Percentiles rank a stretch among this genome's conserved stretches.
phyloP scores from a whole-genome alignment of 2,329 filamentous ascomycete species.

The Colletotrichum eleusines region DNA sequence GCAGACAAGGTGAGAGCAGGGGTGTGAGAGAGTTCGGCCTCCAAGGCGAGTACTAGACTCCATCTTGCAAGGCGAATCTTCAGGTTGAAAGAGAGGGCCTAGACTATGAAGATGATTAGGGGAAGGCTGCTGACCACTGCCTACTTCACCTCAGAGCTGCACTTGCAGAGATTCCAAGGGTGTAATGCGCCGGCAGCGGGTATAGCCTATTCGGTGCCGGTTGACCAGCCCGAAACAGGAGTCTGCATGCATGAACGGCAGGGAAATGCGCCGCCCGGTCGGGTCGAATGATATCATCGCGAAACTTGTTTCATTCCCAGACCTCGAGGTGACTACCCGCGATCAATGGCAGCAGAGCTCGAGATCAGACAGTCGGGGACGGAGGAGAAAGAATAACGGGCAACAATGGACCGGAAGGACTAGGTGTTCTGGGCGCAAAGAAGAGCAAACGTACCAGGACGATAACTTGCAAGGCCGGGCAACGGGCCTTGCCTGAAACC shows the following conservation, averaged over 20 bases:
- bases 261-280: slow-evolving; percentile 16
- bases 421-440: background rate
- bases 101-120: background rate
- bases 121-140: background rate
- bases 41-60: background rate
- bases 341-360: background rate
- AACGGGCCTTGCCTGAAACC: slow-evolving; percentile 23
- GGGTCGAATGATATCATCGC: slow-evolving; percentile 11
- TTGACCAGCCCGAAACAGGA: slow-evolving; percentile 20
- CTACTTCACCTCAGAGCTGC: background rate
- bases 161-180: slow-evolving; percentile 24
- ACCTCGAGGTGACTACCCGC: background rate
- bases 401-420: background rate
- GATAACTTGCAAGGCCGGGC: slow-evolving; percentile 77
- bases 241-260: slow-evolving; percentile 37
- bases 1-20: background rate
- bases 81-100: background rate
- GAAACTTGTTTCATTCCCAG: background rate
- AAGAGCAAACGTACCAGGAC: slow-evolving; percentile 71
- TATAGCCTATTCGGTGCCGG: slow-evolving; percentile 31
- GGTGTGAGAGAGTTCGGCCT: slow-evolving; percentile 6
- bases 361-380: background rate
- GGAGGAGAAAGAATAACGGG: slow-evolving; percentile 22
- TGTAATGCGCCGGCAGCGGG: slow-evolving; percentile 17
- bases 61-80: background rate